These are phyloP conservation scores for Aspergillus cristatus DNA, from an alignment of 495 filamentous ascomycete genomes.

Conservation along the genomic window DNA sequence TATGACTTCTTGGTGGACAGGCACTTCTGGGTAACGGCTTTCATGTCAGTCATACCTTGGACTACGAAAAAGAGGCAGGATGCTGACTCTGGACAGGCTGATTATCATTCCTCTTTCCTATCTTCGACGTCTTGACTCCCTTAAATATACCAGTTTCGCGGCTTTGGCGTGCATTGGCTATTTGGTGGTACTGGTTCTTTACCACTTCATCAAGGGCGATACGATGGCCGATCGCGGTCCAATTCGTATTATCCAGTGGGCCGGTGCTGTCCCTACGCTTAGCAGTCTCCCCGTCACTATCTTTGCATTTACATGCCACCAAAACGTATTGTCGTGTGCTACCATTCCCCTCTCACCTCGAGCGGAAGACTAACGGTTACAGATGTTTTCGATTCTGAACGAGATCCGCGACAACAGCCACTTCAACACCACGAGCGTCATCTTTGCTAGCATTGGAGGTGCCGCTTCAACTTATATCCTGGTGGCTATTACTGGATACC, in stretches of 20 bases:
- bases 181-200: slow-evolving; percentile 81
- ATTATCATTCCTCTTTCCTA: slow-evolving; percentile 92
- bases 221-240: slow-evolving; percentile 60
- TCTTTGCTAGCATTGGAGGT: slow-evolving; percentile 72
- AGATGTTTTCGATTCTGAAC: slow-evolving; percentile 99
- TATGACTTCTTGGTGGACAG: slow-evolving; percentile 73
- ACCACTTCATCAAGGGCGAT: slow-evolving; percentile 77
- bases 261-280: slow-evolving; percentile 65
- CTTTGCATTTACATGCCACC: slow-evolving; percentile 97
- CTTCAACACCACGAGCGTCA: slow-evolving; percentile 68
- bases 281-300: slow-evolving; percentile 90
- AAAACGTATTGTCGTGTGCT: too few relatives aligned
- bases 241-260: slow-evolving; percentile 66
- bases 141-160: slow-evolving; percentile 94
- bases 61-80: not conserved
- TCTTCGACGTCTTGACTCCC: slow-evolving; percentile 77
- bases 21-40: slow-evolving; percentile 96
- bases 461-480: slow-evolving; percentile 76
- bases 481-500: slow-evolving; percentile 88
- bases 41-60: slow-evolving; percentile 53
- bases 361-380: not conserved
- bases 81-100: slow-evolving; percentile 46
- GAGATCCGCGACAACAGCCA: slow-evolving; percentile 84
- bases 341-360: slow-evolving; percentile 6
- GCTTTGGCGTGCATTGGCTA: slow-evolving; percentile 91